These are phyloP conservation scores for Alternaria brassicae DNA, from an alignment of 2,329 filamentous ascomycete genomes.

Conservation along the genomic window DNA sequence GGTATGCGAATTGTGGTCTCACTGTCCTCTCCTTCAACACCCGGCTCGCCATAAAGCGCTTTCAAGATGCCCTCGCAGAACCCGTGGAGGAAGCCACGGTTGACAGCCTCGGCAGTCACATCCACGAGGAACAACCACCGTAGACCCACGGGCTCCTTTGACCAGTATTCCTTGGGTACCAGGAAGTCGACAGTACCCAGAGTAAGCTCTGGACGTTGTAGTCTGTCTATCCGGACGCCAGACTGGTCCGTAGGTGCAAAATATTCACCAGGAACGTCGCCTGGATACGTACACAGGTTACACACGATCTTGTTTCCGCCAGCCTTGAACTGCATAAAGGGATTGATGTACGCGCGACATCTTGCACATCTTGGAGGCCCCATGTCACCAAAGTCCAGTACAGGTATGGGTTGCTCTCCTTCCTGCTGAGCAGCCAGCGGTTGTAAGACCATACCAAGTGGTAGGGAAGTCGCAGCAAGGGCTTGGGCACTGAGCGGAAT, in stretches of 20 bases:
- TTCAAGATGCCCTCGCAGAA: conserved; percentile 88
- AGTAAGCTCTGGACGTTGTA: conserved; percentile 87
- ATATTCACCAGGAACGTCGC: conserved; percentile 91
- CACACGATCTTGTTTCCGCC: conserved; percentile 97
- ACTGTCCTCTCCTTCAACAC: conserved; percentile 55
- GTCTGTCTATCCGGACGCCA: conserved; percentile 84
- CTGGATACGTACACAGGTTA: conserved; percentile 97
- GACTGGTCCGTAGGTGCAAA: conserved; percentile 89
- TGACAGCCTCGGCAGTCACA: conserved; percentile 88
- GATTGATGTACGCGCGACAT: conserved; percentile 97
- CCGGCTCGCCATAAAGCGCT: conserved; percentile 77
- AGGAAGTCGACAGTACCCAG: conserved; percentile 94
- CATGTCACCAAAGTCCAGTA: conserved; percentile 90
- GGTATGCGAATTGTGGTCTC: conserved; percentile 68
- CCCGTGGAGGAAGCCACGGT: conserved; percentile 87
- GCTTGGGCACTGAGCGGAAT: conserved; percentile 85
- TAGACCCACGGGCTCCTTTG: conserved; percentile 86
- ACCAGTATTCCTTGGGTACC: conserved; percentile 99
- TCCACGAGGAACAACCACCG: conserved; percentile 92
- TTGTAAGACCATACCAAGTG: conserved; percentile 86
- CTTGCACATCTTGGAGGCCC: conserved; percentile 91
- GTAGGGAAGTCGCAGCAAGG: conserved; percentile 78
- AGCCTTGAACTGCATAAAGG: conserved; percentile 96
- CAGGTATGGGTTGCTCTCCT: conserved; percentile 85
- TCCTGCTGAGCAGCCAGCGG: conserved; percentile 82